A percentile compares a stretch with the other conserved stretches of the same genome.
These are phyloP conservation scores for Coemansia sp. DNA, from an alignment of 192 early-diverging fungal genomes.

Conservation along the genomic window DNA sequence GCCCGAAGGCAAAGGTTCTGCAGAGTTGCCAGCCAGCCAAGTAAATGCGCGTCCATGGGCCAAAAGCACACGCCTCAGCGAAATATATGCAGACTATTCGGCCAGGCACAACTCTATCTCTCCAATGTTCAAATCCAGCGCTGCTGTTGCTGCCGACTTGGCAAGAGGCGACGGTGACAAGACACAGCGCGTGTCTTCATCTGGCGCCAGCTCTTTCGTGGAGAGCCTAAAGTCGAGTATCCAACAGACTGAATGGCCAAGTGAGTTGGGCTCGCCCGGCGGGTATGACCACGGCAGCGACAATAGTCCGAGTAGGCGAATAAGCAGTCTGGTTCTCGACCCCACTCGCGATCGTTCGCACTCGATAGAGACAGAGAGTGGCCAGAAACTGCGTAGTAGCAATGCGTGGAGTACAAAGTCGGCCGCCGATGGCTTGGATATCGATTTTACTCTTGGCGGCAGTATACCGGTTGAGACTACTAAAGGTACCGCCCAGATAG, in stretches of 20 bases:
- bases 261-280: constrained; percentile 19
- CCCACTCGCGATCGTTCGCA: constrained; percentile 39
- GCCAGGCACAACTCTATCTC: constrained; percentile 51
- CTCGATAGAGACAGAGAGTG: constrained; percentile 32
- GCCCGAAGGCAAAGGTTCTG: constrained; percentile 3
- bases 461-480: background rate
- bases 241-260: constrained; percentile 28
- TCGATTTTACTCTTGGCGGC: background rate
- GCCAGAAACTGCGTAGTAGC: background rate
- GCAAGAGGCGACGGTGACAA: constrained; percentile 1
- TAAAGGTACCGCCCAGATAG: background rate
- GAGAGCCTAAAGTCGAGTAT: constrained; percentile 50
- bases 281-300: constrained; percentile 29
- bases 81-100: constrained; percentile 58
- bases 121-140: constrained; percentile 40
- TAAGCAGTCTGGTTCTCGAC: constrained; percentile 31
- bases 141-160: constrained; percentile 2
- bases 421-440: background rate
- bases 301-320: constrained; percentile 17
- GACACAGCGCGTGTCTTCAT: constrained; percentile 9
- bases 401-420: background rate
- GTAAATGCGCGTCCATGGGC: constrained; percentile 40
- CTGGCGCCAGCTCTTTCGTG: constrained; percentile 46
- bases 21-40: constrained; percentile 3
- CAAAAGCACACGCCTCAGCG: constrained; percentile 57